These are phyloP conservation scores for Globisporangium barbulae DNA, from an alignment of 352 stramenopile genomes.

Conservation along the genomic window DNA sequence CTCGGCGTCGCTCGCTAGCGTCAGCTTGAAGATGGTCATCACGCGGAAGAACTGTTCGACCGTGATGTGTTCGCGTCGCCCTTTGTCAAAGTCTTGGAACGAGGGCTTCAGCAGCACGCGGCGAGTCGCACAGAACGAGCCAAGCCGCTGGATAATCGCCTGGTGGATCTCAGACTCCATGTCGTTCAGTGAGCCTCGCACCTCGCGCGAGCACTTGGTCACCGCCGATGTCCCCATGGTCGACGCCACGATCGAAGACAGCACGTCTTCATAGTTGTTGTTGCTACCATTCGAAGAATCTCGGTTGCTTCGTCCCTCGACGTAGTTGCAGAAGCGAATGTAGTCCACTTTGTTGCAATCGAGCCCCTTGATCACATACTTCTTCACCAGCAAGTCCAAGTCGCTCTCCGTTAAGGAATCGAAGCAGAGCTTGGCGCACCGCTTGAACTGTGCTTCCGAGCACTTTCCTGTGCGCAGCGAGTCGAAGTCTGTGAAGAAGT, in stretches of 20 bases:
- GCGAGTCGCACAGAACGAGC: constrained; percentile 48
- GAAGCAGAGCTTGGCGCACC: constrained; percentile 79
- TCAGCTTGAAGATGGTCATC: constrained; percentile 77
- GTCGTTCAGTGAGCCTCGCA: constrained; percentile 54
- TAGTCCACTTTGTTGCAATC: constrained; percentile 73
- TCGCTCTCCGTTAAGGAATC: constrained; percentile 55
- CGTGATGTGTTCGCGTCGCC: constrained; percentile 70
- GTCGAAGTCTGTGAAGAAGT: constrained; percentile 86
- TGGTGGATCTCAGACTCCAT: constrained; percentile 39
- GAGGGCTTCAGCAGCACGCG: constrained; percentile 73
- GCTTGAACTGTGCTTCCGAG: constrained; percentile 72
- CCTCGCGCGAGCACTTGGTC: constrained; percentile 55
- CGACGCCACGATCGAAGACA: constrained; percentile 35
- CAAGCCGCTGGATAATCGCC: constrained; percentile 61
- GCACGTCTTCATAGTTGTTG: constrained; percentile 53
- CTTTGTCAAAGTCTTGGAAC: constrained; percentile 84
- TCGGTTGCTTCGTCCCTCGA: constrained; percentile 44
- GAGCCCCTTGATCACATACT: constrained; percentile 46
- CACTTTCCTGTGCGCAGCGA: constrained; percentile 70
- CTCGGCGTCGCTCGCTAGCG: constrained; percentile 43
- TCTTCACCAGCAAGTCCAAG: constrained; percentile 50
- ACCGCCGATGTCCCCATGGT: constrained; percentile 20
- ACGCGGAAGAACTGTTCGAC: constrained; percentile 82
- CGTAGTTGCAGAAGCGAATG: constrained; percentile 62
- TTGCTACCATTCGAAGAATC: constrained; percentile 20